Conservation (phyloP, 1,139 yeast species). For the Saccharomyces hybrid region DNA sequence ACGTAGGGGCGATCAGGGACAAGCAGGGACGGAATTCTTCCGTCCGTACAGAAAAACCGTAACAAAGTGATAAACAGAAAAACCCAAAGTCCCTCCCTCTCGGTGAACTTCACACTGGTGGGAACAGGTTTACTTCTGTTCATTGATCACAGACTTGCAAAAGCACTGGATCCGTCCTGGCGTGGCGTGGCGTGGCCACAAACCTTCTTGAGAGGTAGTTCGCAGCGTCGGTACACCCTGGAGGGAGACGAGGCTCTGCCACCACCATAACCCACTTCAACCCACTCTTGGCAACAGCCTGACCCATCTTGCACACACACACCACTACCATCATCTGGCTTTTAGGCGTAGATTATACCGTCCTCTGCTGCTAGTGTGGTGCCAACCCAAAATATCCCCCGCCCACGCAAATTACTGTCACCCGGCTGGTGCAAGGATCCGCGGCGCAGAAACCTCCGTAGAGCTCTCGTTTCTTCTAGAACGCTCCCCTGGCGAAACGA, state of each 20-base stretch:
- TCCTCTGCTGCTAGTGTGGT: background rate
- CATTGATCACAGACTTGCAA: background rate
- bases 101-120: background rate
- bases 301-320: background rate
- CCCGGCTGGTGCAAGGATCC: background rate
- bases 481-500: background rate
- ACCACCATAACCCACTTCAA: background rate
- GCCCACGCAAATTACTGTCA: background rate
- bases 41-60: background rate
- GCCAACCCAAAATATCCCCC: background rate
- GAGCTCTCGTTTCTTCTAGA: slow-evolving; percentile 1
- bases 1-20: background rate
- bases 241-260: background rate
- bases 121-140: background rate
- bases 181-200: background rate
- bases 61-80: background rate
- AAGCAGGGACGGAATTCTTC: background rate
- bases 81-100: background rate
- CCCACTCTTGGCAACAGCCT: background rate
- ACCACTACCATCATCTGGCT: background rate
- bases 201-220: background rate
- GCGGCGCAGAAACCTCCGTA: background rate
- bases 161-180: background rate
- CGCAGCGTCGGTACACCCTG: too few species aligned
- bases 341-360: background rate